Conservation (phyloP, 768 basidiomycete genomes). For the Agaricus subrufescens region DNA sequence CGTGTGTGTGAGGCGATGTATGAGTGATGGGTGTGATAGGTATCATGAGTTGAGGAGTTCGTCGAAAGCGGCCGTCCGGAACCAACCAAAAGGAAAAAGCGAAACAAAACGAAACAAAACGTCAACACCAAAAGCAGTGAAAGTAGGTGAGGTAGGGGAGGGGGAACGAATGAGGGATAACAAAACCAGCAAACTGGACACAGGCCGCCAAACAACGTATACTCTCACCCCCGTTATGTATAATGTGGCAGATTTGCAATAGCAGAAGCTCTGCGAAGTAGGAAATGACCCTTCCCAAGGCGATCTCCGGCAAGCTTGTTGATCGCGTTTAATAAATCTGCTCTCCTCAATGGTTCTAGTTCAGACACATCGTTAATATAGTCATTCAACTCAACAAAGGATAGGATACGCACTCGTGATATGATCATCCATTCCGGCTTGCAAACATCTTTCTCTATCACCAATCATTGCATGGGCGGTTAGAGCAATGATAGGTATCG, state of each 20-base stretch:
- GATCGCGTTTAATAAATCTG: conserved; percentile 77
- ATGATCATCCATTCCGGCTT: conserved; percentile 66
- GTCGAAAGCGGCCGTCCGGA: not conserved
- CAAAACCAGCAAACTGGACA: not conserved
- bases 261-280: conserved; percentile 26
- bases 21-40: not conserved
- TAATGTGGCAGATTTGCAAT: conserved; percentile 15
- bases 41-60: not conserved
- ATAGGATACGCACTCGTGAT: conserved; percentile 60
- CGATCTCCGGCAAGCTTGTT: conserved; percentile 74
- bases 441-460: conserved; percentile 44
- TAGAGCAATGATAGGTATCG: conserved; percentile 91
- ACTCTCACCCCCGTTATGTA: conserved; percentile 2
- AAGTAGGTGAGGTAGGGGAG: not conserved
- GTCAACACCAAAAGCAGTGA: not conserved
- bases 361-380: conserved; percentile 6
- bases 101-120: not conserved
- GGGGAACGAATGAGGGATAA: not conserved
- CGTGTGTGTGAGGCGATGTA: too few relatives aligned
- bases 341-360: conserved; percentile 72
- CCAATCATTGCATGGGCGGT: conserved; percentile 99
- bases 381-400: not conserved
- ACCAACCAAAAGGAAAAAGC: not conserved
- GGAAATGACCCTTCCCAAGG: conserved; percentile 32
- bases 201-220: not conserved